Evolutionary conservation across 768 basidiomycete genomes (phyloP).

Genomic region (Collybia nuda): DNA sequence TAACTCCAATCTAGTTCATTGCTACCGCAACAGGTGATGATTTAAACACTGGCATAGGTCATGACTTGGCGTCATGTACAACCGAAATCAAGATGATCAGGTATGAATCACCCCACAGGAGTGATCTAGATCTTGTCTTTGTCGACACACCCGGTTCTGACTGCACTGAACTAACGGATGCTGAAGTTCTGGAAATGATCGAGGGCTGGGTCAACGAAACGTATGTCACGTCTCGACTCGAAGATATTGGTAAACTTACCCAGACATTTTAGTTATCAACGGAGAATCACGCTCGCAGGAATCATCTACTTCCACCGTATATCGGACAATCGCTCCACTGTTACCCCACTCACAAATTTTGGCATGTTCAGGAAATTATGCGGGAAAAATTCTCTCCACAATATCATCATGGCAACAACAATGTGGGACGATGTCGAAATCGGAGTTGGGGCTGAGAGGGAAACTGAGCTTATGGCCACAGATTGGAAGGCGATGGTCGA

Average conservation of each 20-base stretch:
- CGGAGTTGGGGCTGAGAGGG: conserved; percentile 30
- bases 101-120: not conserved
- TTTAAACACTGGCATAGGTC: not conserved
- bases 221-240: not conserved
- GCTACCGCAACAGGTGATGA: not conserved
- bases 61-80: not conserved
- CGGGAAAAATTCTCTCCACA: conserved; percentile 25
- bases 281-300: conserved; percentile 12
- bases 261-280: too few relatives aligned
- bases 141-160: conserved; percentile 10
- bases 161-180: not conserved
- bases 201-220: not conserved
- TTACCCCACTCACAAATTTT: conserved; percentile 38
- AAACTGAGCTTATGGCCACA: conserved; percentile 36
- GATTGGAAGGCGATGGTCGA: conserved; percentile 45
- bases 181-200: conserved; percentile 5
- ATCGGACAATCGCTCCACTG: conserved; percentile 33
- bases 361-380: conserved; percentile 43
- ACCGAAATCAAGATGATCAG: conserved; percentile 2
- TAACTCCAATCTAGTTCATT: not conserved
- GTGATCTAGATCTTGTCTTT: conserved; percentile 1
- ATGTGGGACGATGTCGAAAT: conserved; percentile 28
- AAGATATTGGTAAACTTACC: too few relatives aligned
- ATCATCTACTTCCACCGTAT: conserved; percentile 19
- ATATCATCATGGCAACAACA: conserved; percentile 43